Base-by-base conservation (phyloP, 176 grass and related monocot genomes). In the Luzula sylvatica region DNA sequence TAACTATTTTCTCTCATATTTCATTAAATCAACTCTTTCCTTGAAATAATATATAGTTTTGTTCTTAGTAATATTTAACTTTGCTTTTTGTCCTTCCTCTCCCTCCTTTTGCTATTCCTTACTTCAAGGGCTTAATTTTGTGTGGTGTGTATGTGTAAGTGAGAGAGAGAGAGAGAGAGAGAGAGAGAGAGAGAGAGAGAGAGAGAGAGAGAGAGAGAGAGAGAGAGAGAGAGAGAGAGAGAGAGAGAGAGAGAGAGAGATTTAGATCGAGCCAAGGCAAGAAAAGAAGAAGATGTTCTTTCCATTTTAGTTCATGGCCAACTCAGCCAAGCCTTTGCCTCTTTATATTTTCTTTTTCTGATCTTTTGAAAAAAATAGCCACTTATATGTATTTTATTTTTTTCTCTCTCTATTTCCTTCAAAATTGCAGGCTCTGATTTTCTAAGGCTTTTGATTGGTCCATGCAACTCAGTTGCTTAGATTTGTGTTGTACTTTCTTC, bases 11-110 rank as follows among this genome's bases (percentile, higher is more conserved):
- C 38, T 3, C 23, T 55, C 29, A 53, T 29, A 15, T 23, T 24
- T 20, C 6, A 11, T n/a, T 27, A 35, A 40, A 17, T 58, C 32
- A 6, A 16, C 41, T 71, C 32, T 57, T 71, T 39, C 9, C 15
- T 16, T 63, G 25, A 64, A 8, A 19, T 46, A 29, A 28, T 64
- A 18, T 47, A 26, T 64, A 46, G 53, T 50, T 71, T 50, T 44
- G 52, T 56, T 57, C 42, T 50, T 63, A 65, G 70, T 65, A 73
- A 45, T 18, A 20, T 53, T 46, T 73, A 55, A 50, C 58, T 53
- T 64, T 35, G 23, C 69, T 64, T 72, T 72, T 72, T 64, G 42
- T 7, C 3, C 2, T 43, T 54, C 20, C 22, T 53, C 50, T 41
- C 39, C 30, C 52, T 44, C 25, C 26, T 30, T 73, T 32, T 32